Evolutionary conservation across 1,284 basidiomycete species (phyloP), one percentile per base, ranked within the genome.

Genomic region (Rhizoctonia solani): DNA sequence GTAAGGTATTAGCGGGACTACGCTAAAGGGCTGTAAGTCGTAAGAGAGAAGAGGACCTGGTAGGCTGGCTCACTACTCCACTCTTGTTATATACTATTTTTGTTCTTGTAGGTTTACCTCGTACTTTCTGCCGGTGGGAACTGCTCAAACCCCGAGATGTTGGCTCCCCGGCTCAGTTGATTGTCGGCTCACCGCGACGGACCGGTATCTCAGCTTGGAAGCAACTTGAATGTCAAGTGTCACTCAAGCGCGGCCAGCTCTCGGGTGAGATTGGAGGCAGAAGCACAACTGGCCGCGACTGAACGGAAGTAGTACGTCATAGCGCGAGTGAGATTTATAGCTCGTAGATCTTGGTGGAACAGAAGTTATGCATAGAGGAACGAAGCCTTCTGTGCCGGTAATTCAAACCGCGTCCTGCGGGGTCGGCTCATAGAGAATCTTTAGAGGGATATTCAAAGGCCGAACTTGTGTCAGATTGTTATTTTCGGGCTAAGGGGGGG

Each of bases 131-230:
- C 25, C 27, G 29, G 50, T 53, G 50, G 29, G 29, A 53, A 53
- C 21, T 16, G 16, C 9, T 11, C n/a, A 21, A 46, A 32, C 29
- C 13, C 32, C 53, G 59, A 63, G 59, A 52, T 27, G 39, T 37
- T 25, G 34, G 59, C 49, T 63, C 59, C 55, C 14, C n/a, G 59
- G 49, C 49, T 63, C 59, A 53, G 59, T 63, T 61, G 58, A 61
- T 61, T 23, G 30, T 47, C 46, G 32, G 16, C n/a, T 34, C 14
- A 37, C 23, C 30, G n/a, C 23, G 27, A 25, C 14, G 21, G 21
- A n/a, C 49, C 59, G 59, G 59, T 41, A 29, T 52, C 49, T 37
- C 25, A 53, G 9, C 37, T 25, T 23, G 42, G 47, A 49, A 63
- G 32, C 30, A 41, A 42, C 25, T 39, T 25, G 16, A 47, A 39